Evolutionary conservation across 2,329 filamentous ascomycete genomes (phyloP), one percentile per base, ranked within the genome.

Genomic region (Mycocentrospora acerina): DNA sequence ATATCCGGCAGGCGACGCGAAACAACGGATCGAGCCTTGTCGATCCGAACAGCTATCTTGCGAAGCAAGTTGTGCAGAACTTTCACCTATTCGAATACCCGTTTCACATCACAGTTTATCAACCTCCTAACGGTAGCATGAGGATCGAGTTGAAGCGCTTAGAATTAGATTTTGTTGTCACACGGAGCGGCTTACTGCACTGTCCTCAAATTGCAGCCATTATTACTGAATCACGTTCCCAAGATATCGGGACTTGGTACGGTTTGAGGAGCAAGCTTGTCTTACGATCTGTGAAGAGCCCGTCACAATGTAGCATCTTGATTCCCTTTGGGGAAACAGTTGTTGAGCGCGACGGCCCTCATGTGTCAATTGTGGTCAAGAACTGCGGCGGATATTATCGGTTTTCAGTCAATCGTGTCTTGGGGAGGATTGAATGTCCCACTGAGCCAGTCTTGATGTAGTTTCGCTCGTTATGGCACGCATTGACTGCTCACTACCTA

Each of bases 241-340:
- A 88, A 51, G 76, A 84, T 34, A 64, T 74, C 0, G 83, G 82
- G 0, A 80, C 79, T 0, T 72, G 78, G 50, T 77, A 85, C 40
- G 83, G 83, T 0, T 64, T 86, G 1, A 40, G 63, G 2, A 82
- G 76, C 55, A 84, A 78, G 55, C 61, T 85, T 3, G 73, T 86
- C 1, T 59, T 84, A 11, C 69, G 73, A 0, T 73, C 76, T n/a
- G 35, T 54, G 5, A 22, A 22, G 19, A 9, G 9, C 9, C 5
- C 19, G 5, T 22, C 19, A 22, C 19, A 22, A 22, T 9, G 5
- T 9, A 5, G 9, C 9, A 9, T 22, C 9, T 9, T 86, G 0
- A 66, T 80, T 0, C 77, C 82, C 0, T 41, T 79, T 1, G 78
- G 80, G 0, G 4, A 35, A 0, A 15, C 72, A 0, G 24, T 5